Conservation (phyloP, 768 basidiomycete genomes). For the Naganishia vaughanmartiniae region DNA sequence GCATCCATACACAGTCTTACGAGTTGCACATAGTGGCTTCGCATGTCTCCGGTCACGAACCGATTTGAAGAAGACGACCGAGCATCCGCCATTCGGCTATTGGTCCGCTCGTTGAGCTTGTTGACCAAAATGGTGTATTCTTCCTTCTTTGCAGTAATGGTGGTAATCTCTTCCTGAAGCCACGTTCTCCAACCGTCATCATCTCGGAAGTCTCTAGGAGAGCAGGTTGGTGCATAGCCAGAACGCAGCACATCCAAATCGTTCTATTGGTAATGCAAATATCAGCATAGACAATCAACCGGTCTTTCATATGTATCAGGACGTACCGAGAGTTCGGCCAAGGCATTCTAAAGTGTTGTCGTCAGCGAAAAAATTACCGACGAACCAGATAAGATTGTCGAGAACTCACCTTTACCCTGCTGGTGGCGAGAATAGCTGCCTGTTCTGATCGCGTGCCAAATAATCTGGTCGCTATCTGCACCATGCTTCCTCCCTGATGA, state of each 20-base stretch:
- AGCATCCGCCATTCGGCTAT: slow-evolving; percentile 57
- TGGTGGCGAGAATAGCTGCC: slow-evolving; percentile 8
- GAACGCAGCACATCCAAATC: slow-evolving; percentile 15
- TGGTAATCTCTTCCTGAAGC: slow-evolving; percentile 13
- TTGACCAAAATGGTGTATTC: slow-evolving; percentile 16
- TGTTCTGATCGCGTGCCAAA: slow-evolving; percentile 11
- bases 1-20: slow-evolving; percentile 75
- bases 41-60: slow-evolving; percentile 33
- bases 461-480: slow-evolving; percentile 18
- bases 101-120: slow-evolving; percentile 20
- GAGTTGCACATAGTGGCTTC: slow-evolving; percentile 72
- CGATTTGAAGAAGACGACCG: slow-evolving; percentile 76
- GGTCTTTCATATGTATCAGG: no score
- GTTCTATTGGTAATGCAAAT: background rate
- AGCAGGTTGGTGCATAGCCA: slow-evolving; percentile 9
- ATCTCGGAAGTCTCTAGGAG: slow-evolving; percentile 2
- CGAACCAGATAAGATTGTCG: background rate
- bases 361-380: background rate
- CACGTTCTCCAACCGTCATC: background rate
- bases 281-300: background rate
- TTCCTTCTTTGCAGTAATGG: slow-evolving; percentile 7
- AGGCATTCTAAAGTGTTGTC: background rate
- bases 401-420: slow-evolving; percentile 11
- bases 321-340: slow-evolving; percentile 5
- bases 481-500: slow-evolving; percentile 22